Percentiles rank a stretch among this genome's conserved stretches.
These are phyloP conservation scores for Metschnikowia cerradonensis DNA, from an alignment of 805 yeast genomes.

Conservation along the genomic window DNA sequence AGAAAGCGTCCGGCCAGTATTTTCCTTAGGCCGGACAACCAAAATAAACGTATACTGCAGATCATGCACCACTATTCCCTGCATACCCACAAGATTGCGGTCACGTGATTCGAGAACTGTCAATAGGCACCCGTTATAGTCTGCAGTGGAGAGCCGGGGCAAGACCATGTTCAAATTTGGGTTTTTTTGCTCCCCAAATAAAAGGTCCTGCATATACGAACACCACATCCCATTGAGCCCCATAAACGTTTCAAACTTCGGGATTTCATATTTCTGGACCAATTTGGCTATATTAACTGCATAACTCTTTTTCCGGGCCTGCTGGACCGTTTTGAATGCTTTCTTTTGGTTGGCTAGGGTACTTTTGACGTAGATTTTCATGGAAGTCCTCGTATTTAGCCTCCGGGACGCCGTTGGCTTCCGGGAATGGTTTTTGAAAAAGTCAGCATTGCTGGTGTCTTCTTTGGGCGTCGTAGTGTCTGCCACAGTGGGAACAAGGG, in stretches of 20 bases:
- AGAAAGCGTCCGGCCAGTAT: constrained; percentile 15
- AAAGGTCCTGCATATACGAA: constrained; percentile 56
- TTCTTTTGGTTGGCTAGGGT: constrained; percentile 39
- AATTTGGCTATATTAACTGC: constrained; percentile 18
- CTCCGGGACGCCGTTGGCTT: constrained; percentile 19
- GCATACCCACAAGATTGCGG: constrained; percentile 51
- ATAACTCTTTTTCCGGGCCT: constrained; percentile 22
- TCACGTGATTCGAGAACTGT: constrained; percentile 57
- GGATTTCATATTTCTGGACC: constrained; percentile 27
- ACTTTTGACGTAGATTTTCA: constrained; percentile 37
- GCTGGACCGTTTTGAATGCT: constrained; percentile 35
- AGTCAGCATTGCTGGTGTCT: constrained; percentile 3
- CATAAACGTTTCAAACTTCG: constrained; percentile 47
- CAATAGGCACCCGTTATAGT: constrained; percentile 72
- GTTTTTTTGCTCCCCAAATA: constrained; percentile 34
- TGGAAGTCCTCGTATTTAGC: constrained; percentile 35
- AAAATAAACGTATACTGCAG: constrained; percentile 68
- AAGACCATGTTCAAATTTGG: constrained; percentile 34
- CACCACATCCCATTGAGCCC: constrained; percentile 69
- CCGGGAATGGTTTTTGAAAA: constrained; percentile 5
- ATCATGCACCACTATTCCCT: constrained; percentile 84
- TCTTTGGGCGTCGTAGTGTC: not conserved
- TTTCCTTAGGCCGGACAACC: constrained; percentile 46
- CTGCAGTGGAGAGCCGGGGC: constrained; percentile 67
- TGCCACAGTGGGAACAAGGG: constrained; percentile 23